Percentiles rank a stretch among this genome's conserved stretches.
These are phyloP conservation scores for Monosporascus sp. DNA, from an alignment of 2,329 filamentous ascomycete genomes.

Conservation along the genomic window DNA sequence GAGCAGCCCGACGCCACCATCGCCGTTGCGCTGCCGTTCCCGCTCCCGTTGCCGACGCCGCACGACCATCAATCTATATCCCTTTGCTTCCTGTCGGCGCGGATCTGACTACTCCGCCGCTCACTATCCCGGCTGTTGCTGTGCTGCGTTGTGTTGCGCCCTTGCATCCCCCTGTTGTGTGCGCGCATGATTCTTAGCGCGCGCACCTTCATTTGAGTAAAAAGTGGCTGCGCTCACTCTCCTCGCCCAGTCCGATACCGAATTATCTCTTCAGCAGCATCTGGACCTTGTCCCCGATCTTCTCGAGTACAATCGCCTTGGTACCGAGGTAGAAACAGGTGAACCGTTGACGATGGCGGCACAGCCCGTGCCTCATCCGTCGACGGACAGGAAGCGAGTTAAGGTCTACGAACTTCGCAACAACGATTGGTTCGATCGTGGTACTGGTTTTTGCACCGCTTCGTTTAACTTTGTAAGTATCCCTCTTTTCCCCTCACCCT, in stretches of 20 bases:
- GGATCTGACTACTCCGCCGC: neutral
- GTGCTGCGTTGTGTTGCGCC: neutral
- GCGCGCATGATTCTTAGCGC: conserved; percentile 27
- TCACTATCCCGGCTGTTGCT: neutral
- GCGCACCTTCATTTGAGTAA: conserved; percentile 25
- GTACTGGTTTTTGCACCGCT: conserved; percentile 90
- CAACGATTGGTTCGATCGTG: conserved; percentile 98
- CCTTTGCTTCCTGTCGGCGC: neutral
- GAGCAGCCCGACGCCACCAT: neutral
- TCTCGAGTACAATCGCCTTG: conserved; percentile 43
- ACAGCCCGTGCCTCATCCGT: conserved; percentile 64
- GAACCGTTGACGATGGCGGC: conserved; percentile 61
- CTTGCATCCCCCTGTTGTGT: conserved; percentile 17
- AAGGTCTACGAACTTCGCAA: conserved; percentile 98
- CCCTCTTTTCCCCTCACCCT: conserved; percentile 5
- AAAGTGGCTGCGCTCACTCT: conserved; percentile 52
- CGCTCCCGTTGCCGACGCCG: neutral
- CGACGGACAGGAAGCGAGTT: conserved; percentile 69
- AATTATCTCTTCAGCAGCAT: conserved; percentile 56
- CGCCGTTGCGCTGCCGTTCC: neutral
- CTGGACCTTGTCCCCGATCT: conserved; percentile 51
- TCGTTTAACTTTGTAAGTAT: conserved; percentile 63
- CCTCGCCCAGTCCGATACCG: conserved; percentile 46
- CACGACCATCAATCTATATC: neutral
- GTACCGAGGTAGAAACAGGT: conserved; percentile 49